A percentile compares a stretch with the other conserved stretches of the same genome.
Evolutionary conservation across 1,139 yeast species (phyloP).

Genomic region (Kodamaea sp.): DNA sequence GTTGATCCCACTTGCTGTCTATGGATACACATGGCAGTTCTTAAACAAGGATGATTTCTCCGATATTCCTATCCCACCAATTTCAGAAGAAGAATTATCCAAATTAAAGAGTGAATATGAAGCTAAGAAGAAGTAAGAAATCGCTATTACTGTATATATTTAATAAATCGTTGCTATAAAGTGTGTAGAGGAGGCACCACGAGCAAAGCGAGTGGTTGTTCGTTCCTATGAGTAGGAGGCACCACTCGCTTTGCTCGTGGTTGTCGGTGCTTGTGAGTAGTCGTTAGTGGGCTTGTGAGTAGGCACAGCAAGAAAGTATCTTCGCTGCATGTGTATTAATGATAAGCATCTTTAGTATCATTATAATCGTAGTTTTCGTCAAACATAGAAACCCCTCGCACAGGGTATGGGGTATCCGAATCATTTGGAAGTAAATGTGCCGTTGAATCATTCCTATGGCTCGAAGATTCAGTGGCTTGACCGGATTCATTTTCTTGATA

Average conservation of each 20-base stretch:
- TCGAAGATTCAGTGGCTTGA: no score
- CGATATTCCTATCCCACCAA: constrained; percentile 92
- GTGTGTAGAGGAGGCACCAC: no score
- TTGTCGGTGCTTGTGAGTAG: no score
- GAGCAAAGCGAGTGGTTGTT: no score
- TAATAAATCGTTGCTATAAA: not conserved
- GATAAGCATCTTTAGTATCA: not conserved
- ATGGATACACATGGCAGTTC: constrained; percentile 66
- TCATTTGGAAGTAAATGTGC: constrained; percentile 2
- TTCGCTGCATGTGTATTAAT: no score
- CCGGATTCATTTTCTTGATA: no score
- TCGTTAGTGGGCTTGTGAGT: no score
- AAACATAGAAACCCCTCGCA: constrained; percentile 21
- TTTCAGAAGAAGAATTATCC: constrained; percentile 71
- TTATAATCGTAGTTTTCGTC: constrained; percentile 10
- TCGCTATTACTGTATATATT: not conserved
- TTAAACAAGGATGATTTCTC: constrained; percentile 79
- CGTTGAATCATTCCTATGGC: not conserved
- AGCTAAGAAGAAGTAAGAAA: constrained; percentile 29
- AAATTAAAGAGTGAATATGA: constrained; percentile 69
- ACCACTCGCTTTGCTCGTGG: no score
- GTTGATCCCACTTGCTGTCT: constrained; percentile 66
- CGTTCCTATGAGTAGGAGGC: no score
- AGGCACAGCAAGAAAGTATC: no score
- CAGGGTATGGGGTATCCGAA: constrained; percentile 19